These are phyloP conservation scores for Pilasporangium apinafurcum DNA, from an alignment of 352 stramenopile species.

Conservation along the genomic window DNA sequence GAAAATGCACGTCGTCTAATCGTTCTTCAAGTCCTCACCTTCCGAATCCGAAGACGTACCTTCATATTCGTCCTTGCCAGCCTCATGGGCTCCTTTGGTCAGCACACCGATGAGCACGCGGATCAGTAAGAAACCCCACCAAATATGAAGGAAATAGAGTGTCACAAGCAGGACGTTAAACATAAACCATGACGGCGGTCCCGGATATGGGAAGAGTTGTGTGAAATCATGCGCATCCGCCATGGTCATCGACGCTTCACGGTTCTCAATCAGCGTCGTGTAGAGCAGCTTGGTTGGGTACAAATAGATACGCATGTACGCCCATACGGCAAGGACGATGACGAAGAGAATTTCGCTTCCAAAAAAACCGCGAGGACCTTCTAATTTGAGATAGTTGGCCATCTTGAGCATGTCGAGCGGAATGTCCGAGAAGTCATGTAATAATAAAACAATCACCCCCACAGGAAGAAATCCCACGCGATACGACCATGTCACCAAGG, in stretches of 20 bases:
- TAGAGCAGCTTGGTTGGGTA: conserved; percentile 81
- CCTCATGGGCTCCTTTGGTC: conserved; percentile 68
- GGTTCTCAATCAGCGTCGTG: conserved; percentile 63
- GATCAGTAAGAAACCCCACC: conserved; percentile 74
- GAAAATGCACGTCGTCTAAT: conserved; percentile 18
- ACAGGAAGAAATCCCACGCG: conserved; percentile 74
- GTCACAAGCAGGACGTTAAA: conserved; percentile 75
- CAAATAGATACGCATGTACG: conserved; percentile 85
- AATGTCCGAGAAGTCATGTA: conserved; percentile 87
- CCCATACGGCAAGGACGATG: conserved; percentile 53
- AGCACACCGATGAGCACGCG: conserved; percentile 63
- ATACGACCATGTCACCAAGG: conserved; percentile 82
- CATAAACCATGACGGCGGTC: conserved; percentile 74
- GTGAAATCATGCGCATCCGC: conserved; percentile 63
- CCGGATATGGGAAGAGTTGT: conserved; percentile 54
- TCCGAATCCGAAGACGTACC: conserved; percentile 75
- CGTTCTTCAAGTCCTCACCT: conserved; percentile 48
- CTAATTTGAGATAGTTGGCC: conserved; percentile 86
- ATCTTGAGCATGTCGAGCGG: conserved; percentile 88
- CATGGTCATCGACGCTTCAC: conserved; percentile 69
- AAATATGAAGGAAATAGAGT: conserved; percentile 80
- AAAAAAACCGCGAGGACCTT: conserved; percentile 64
- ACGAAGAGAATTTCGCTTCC: conserved; percentile 72
- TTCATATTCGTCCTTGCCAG: conserved; percentile 84
- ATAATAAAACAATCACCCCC: conserved; percentile 74